phyloP scores from a whole-genome alignment of 495 filamentous ascomycete species.

The Sporormia fimetaria region DNA sequence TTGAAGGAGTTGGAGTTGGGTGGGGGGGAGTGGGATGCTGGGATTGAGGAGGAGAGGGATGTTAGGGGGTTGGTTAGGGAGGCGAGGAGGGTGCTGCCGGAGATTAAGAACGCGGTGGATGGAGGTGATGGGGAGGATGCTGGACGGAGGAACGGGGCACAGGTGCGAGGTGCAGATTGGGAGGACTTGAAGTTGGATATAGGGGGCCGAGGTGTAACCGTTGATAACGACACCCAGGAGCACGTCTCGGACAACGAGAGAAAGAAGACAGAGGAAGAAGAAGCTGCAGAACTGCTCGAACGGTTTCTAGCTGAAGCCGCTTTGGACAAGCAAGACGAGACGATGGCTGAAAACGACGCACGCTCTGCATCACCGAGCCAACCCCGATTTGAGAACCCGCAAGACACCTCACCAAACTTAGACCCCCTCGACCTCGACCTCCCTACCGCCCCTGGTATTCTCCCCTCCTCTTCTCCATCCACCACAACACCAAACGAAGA shows the following conservation, averaged over 20 bases:
- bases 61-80: constrained; percentile 28
- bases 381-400: neutral
- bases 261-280: constrained; percentile 21
- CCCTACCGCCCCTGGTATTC: constrained; percentile 25
- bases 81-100: constrained; percentile 22
- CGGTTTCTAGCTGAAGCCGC: constrained; percentile 29
- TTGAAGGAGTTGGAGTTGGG: constrained; percentile 34
- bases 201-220: constrained; percentile 6
- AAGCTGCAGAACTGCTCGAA: constrained; percentile 29
- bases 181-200: constrained; percentile 19
- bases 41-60: constrained; percentile 25
- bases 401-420: neutral
- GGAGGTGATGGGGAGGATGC: constrained; percentile 1
- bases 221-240: constrained; percentile 2
- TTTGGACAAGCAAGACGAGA: constrained; percentile 23
- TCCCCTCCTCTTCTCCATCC: constrained; percentile 17
- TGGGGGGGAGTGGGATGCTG: constrained; percentile 21
- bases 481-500: constrained; percentile 19
- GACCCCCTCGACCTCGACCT: constrained; percentile 9
- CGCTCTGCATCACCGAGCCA: neutral
- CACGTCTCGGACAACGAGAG: constrained; percentile 1
- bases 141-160: neutral
- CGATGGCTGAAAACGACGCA: neutral
- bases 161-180: constrained; percentile 9
- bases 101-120: constrained; percentile 1